A percentile compares a stretch with the other conserved stretches of the same genome.
phyloP scores from a whole-genome alignment of 2,329 filamentous ascomycete species.

The Botrytis tulipae region DNA sequence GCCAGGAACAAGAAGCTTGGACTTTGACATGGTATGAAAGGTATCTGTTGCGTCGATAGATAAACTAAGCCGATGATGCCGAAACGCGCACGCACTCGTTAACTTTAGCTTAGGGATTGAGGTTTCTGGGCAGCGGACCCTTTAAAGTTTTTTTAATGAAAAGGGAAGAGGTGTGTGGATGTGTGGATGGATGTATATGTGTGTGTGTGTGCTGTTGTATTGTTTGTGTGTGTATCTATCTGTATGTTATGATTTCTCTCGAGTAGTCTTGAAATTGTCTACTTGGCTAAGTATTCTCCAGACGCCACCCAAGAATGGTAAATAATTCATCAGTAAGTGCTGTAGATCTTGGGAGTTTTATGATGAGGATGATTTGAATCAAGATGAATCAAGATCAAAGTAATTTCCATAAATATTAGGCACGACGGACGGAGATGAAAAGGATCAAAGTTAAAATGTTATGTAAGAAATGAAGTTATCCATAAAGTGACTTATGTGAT shows the following conservation, averaged over 20 bases:
- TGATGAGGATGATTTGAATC: background rate
- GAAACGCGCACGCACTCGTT: background rate
- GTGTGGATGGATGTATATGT: background rate
- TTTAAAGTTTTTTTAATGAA: background rate
- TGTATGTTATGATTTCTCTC: background rate
- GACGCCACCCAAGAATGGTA: background rate
- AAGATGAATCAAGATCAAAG: background rate
- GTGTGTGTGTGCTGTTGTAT: too few species aligned
- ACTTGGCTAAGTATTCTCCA: background rate
- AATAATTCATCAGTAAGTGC: background rate
- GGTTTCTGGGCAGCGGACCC: background rate
- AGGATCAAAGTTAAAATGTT: background rate
- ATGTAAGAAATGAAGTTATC: background rate
- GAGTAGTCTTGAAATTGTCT: background rate
- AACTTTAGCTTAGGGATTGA: background rate
- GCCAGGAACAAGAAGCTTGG: conserved; percentile 13
- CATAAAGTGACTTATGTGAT: background rate
- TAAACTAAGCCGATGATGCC: background rate
- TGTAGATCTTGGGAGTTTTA: background rate
- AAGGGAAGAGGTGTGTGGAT: background rate
- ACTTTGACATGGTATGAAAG: background rate
- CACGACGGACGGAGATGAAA: background rate
- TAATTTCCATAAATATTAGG: background rate
- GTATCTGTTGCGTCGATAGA: background rate
- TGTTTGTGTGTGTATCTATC: background rate